Conservation (phyloP, 306 rosid genomes). For the Rosa multiflora region DNA sequence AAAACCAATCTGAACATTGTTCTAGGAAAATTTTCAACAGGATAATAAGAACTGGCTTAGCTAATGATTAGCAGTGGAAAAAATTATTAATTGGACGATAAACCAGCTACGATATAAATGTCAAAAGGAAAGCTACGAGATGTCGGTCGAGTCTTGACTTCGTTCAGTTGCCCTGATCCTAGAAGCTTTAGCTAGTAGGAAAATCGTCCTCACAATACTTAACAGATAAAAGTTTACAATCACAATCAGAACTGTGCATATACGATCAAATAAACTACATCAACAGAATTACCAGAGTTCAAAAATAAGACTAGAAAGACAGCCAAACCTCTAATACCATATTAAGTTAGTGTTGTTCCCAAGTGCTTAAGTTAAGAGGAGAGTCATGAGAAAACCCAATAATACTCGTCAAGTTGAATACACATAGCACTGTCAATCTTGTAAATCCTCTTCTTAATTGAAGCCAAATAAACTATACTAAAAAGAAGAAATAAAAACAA, state of each 20-base stretch:
- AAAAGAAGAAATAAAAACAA: neutral
- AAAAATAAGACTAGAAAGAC: neutral
- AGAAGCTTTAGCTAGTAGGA: neutral
- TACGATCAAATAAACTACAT: neutral
- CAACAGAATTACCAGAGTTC: neutral
- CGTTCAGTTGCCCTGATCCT: neutral
- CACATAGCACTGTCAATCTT: neutral
- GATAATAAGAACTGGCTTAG: neutral
- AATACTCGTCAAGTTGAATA: neutral
- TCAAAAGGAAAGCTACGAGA: neutral
- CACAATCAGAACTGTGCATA: neutral
- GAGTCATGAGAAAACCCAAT: neutral
- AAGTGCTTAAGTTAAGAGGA: neutral
- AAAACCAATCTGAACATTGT: neutral
- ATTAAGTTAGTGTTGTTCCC: neutral
- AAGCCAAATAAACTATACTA: neutral
- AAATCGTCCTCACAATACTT: neutral
- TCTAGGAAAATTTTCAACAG: neutral
- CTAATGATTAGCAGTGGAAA: neutral
- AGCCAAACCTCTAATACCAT: neutral
- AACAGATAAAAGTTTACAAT: neutral
- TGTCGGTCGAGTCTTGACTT: neutral
- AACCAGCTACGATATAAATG: neutral
- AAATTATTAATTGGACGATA: neutral
- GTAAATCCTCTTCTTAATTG: neutral